Conservation (phyloP, 768 basidiomycete species). For the Crucibulum laeve region DNA sequence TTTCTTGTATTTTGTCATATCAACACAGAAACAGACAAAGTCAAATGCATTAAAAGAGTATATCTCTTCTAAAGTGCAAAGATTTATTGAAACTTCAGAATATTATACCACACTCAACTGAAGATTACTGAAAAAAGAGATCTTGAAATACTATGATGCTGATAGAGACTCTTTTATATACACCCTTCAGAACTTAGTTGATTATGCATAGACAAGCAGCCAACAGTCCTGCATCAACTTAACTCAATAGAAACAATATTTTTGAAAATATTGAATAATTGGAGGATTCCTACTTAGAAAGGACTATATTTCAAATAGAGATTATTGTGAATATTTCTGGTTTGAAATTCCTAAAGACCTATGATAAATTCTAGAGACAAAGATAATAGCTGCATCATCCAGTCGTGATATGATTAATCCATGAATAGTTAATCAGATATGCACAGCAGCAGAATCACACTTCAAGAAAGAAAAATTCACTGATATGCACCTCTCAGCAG, state of each 20-base stretch:
- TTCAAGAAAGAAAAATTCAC: slow-evolving; percentile 7
- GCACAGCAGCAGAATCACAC: slow-evolving; percentile 1
- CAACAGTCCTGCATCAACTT: background rate
- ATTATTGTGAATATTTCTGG: slow-evolving; percentile 8
- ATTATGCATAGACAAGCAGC: background rate
- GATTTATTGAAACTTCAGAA: background rate
- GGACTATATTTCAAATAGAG: background rate
- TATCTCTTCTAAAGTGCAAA: background rate
- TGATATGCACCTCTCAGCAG: background rate
- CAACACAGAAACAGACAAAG: background rate
- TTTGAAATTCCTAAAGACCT: slow-evolving; percentile 2
- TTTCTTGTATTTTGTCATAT: background rate
- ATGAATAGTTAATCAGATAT: background rate
- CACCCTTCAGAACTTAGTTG: background rate
- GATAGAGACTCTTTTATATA: background rate
- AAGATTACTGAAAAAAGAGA: too few relatives aligned
- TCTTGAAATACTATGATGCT: too few relatives aligned
- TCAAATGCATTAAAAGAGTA: background rate
- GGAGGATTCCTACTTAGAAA: background rate
- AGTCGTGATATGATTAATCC: slow-evolving; percentile 2
- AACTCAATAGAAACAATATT: background rate
- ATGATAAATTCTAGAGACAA: background rate
- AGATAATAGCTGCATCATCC: background rate
- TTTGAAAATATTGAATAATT: too few relatives aligned
- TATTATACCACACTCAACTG: background rate